Evolutionary conservation across 257 asterid species (phyloP), one percentile per base, ranked within the genome.

Genomic region (Capsicum chinense): DNA sequence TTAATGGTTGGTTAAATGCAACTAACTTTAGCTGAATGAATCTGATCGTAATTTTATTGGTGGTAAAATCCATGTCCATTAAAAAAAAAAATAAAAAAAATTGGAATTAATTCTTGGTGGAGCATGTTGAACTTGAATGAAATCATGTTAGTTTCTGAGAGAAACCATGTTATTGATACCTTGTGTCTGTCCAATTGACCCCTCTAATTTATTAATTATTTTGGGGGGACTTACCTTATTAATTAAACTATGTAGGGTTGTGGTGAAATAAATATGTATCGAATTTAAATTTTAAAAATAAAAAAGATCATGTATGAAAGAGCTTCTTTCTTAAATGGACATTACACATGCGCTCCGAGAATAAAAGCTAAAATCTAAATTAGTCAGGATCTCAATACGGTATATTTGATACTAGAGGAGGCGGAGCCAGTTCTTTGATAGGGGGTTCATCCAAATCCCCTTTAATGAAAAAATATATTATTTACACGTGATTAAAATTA

Each of bases 91-190:
- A 73, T 7, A 2, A 0, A 63, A 26, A 21, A 26, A 26, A 26
- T 26, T 26, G 33, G 33, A 26, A 63, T 3, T 0, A 54, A 54
- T 11, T 11, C 1, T 63, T 42, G 52, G 63, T 76, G 81, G 13
- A 35, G 6, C 81, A 52, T 76, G 81, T 76, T 76, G 63, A 76
- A 52, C 44, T 50, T 21, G 44, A 26, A 54, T 52, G 13, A 35
- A 76, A 76, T 52, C 63, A 76, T 21, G 81, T 76, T 52, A 76
- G 37, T 33, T 52, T 76, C 81, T 52, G 63, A 13, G 39, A 52
- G 57, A 15, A 76, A n/a, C 63, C 81, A 76, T 76, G 81, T 52
- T 76, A 44, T 26, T 76, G 63, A 76, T 76, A 52, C 81, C 63
- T 52, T 52, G 14, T 21, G 63, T 21, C 16, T 76, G 81, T 26